Evolutionary conservation across 1,284 basidiomycete species (phyloP).

Genomic region (Mycena sp.): DNA sequence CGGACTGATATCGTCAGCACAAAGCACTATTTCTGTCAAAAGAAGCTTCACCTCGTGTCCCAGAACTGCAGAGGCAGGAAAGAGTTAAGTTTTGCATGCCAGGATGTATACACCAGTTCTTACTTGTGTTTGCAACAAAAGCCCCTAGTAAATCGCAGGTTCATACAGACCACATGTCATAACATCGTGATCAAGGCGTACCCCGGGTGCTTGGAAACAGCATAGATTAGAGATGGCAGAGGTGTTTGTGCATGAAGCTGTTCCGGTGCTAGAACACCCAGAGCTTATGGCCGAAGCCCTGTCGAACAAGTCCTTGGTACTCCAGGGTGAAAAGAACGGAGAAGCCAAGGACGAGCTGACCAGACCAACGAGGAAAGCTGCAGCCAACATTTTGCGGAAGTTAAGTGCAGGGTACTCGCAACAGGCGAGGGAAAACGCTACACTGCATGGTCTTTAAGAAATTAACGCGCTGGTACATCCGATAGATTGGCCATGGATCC

Average conservation of each 20-base stretch:
- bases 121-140: conserved; percentile 69
- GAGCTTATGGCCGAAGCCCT: conserved; percentile 43
- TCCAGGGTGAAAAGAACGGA: conserved; percentile 30
- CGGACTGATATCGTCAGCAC: conserved; percentile 46
- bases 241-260: conserved; percentile 57
- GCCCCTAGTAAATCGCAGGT: neutral
- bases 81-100: neutral
- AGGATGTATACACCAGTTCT: neutral
- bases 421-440: neutral
- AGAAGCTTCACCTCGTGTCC: conserved; percentile 50
- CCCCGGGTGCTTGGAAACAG: conserved; percentile 64
- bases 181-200: conserved; percentile 31
- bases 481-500: neutral
- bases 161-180: no score
- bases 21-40: neutral
- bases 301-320: conserved; percentile 40
- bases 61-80: conserved; percentile 47
- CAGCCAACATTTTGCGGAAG: conserved; percentile 7
- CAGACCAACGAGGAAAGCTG: conserved; percentile 18
- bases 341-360: conserved; percentile 22
- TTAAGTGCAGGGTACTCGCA: neutral
- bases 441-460: conserved; percentile 6
- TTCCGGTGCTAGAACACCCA: conserved; percentile 52
- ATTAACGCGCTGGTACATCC: neutral
- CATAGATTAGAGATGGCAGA: conserved; percentile 52